Conservation (phyloP, 768 basidiomycete species). For the Leccinum disarticulatum region DNA sequence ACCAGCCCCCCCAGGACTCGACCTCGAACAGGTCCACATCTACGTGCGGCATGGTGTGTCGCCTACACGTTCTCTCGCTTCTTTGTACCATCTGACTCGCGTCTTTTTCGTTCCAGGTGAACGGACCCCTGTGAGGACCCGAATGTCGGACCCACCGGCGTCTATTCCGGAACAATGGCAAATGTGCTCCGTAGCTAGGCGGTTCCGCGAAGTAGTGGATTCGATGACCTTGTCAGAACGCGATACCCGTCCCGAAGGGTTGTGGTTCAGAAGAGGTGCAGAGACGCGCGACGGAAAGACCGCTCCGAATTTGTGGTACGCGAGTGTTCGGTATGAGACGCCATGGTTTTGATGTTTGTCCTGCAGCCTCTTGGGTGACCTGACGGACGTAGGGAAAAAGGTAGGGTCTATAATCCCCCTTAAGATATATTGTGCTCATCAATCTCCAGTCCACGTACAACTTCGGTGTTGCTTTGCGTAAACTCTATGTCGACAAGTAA, state of each 20-base stretch:
- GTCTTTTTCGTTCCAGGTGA: constrained; percentile 50
- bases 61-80: background rate
- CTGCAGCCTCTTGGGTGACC: constrained; percentile 58
- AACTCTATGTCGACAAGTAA: constrained; percentile 67
- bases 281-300: constrained; percentile 57
- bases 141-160: constrained; percentile 60
- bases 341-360: background rate
- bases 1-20: constrained; percentile 50
- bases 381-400: constrained; percentile 57
- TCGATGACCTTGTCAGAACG: constrained; percentile 17
- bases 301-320: constrained; percentile 65
- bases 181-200: constrained; percentile 56
- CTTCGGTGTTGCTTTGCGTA: constrained; percentile 58
- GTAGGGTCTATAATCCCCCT: constrained; percentile 33
- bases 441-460: constrained; percentile 58
- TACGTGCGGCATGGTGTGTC: constrained; percentile 72
- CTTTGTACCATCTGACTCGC: background rate
- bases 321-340: background rate
- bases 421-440: constrained; percentile 1
- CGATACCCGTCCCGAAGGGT: constrained; percentile 18
- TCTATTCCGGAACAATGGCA: constrained; percentile 69
- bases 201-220: constrained; percentile 47
- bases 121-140: constrained; percentile 71
- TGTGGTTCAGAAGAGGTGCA: constrained; percentile 47
- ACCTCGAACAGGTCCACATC: constrained; percentile 71